Percentiles rank a stretch among this genome's conserved stretches.
phyloP scores from a whole-genome alignment of 148 eudicot genomes.

The Oxyria digyna region DNA sequence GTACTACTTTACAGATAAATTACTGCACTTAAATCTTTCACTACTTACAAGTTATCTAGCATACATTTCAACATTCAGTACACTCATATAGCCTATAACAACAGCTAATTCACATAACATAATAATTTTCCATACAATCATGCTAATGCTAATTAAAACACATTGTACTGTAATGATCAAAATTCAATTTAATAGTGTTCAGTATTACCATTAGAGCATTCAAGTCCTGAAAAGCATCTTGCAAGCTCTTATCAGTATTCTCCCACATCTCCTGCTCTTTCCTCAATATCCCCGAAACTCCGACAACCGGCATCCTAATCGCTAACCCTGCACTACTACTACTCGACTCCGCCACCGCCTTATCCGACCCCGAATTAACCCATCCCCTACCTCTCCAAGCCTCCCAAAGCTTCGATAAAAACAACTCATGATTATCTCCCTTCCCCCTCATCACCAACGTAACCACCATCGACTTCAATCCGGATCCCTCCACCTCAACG shows the following conservation, averaged over 20 bases:
- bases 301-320: constrained; percentile 67
- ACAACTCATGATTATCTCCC: constrained; percentile 46
- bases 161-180: background rate
- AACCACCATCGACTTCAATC: constrained; percentile 23
- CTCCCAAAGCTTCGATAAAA: constrained; percentile 51
- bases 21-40: background rate
- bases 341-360: constrained; percentile 9
- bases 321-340: constrained; percentile 18
- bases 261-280: constrained; percentile 99
- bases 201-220: constrained; percentile 79
- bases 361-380: constrained; percentile 30
- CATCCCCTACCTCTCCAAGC: constrained; percentile 70
- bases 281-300: constrained; percentile 85
- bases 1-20: background rate
- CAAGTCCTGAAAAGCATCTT: constrained; percentile 93
- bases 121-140: background rate
- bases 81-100: background rate
- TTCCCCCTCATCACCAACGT: constrained; percentile 71
- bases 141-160: background rate
- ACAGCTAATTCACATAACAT: background rate
- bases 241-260: constrained; percentile 92
- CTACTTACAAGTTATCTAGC: background rate
- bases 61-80: background rate
- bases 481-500: constrained; percentile 15
- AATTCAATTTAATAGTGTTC: background rate